Conservation (phyloP, 129 eudicot genomes). For the Calendula officinalis region DNA sequence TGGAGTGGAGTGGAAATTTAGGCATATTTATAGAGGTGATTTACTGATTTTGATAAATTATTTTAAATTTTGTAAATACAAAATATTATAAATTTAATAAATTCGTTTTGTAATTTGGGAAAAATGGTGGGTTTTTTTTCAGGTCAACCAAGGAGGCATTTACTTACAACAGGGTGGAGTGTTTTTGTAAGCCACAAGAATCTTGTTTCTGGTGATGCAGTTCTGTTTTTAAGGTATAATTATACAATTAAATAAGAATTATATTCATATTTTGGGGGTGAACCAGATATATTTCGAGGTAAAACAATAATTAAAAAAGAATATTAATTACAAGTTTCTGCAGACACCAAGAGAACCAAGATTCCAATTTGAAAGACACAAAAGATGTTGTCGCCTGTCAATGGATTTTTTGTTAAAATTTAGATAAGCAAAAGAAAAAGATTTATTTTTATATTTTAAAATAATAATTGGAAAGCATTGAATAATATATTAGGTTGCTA, state of each 20-base stretch:
- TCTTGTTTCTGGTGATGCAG: conserved; percentile 89
- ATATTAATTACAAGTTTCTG: not conserved
- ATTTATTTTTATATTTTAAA: too few relatives aligned
- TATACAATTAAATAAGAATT: conserved; percentile 11
- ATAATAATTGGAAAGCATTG: conserved; percentile 1
- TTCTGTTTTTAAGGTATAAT: conserved; percentile 76
- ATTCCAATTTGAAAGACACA: conserved; percentile 18
- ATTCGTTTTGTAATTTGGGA: not conserved
- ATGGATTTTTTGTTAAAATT: conserved; percentile 19
- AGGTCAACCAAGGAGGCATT: conserved; percentile 96
- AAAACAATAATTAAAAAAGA: conserved; percentile 6
- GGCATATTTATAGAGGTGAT: conserved; percentile 85
- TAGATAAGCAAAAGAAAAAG: conserved; percentile 10
- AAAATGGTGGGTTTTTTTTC: conserved; percentile 11
- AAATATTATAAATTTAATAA: too few relatives aligned
- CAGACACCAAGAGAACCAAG: conserved; percentile 32
- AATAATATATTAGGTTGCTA: conserved; percentile 4
- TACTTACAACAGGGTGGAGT: conserved; percentile 95
- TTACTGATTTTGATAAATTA: not conserved
- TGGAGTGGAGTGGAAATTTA: conserved; percentile 87
- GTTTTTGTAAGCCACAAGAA: conserved; percentile 86
- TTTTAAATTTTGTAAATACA: not conserved
- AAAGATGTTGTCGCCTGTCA: conserved; percentile 19
- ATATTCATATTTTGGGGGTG: conserved; percentile 18
- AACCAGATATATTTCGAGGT: not conserved